These are phyloP conservation scores for Quercus lobata DNA, from an alignment of 331 rosid species.

Conservation along the genomic window DNA sequence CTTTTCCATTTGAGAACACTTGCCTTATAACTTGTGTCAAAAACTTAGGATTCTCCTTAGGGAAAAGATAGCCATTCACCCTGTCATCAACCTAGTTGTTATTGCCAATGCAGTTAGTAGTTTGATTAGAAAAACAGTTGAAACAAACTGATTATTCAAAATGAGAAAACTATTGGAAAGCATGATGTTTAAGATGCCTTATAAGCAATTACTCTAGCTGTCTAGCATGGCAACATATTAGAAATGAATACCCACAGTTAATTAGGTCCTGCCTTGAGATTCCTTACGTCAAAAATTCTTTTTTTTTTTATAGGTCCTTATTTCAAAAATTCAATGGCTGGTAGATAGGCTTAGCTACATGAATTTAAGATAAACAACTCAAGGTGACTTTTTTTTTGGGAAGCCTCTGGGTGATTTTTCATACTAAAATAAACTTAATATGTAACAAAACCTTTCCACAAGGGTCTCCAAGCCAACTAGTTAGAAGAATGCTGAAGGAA, in stretches of 20 bases:
- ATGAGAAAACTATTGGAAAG: not conserved
- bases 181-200: not conserved
- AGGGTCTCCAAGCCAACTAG: not conserved
- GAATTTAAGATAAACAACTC: not conserved
- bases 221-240: not conserved
- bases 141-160: not conserved
- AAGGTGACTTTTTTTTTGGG: too few species aligned
- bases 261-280: not conserved
- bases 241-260: not conserved
- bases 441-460: not conserved
- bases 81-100: constrained; percentile 73
- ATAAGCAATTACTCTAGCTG: not conserved
- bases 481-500: not conserved
- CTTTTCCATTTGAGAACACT: constrained; percentile 59
- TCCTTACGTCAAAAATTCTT: not conserved
- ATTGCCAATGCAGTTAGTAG: constrained; percentile 35
- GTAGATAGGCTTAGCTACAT: not conserved
- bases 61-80: constrained; percentile 87
- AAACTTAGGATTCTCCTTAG: constrained; percentile 55
- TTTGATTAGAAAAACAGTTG: constrained; percentile 16
- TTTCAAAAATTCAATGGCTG: not conserved
- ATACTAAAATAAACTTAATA: not conserved
- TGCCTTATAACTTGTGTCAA: constrained; percentile 58
- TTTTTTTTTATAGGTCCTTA: not conserved
- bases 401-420: not conserved